Evolutionary conservation across 163 green algal species (phyloP), one percentile per base, ranked within the genome.

Genomic region (Prototheca wickerhamii): DNA sequence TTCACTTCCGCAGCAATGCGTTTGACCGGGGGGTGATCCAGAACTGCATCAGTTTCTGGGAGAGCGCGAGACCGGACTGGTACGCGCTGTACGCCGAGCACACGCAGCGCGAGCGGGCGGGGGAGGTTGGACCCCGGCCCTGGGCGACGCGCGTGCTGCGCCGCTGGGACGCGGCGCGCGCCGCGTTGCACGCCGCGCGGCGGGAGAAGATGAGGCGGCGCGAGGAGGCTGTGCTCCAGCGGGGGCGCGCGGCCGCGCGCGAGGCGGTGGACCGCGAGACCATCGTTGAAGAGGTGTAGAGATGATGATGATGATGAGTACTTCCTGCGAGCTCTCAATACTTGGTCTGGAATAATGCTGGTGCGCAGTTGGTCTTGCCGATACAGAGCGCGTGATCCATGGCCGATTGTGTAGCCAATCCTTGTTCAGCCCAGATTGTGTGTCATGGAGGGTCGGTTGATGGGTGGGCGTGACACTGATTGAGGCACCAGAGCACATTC

Each of bases 1-100:
- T 10, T 1, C 3, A 30, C 31, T 15, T 31, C 30, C 25, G 55
- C 30, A 51, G 42, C 61, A 92, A 92, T 61, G 76, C 77, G 15
- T 90, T 91, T 64, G 84, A 89, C 68, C 29, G 61, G 29, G 81
- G 81, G 7, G 65, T 64, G 4, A 42, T 61, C 0, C 23, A 35
- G 61, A 89, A 89, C 67, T 86, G 72, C 58, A 40, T 78, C 4
- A 61, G 77, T 63, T 89, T 85, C 49, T 87, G 80, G 80, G 5
- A 54, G 4, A 53, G 49, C 4, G 61, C 52, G 28, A 17, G 51
- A 7, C 54, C 71, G 2, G 78, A 87, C 66, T 86, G 78, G 78
- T 84, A 30, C 58, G 77, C 54, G 80, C 61, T 71, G 20, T 76
- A 76, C 33, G 33, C 17, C 21, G 43, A 64, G 62, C 65, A 37